Evolutionary conservation across 768 basidiomycete genomes (phyloP), one percentile per base, ranked within the genome.

Genomic region (Phanerodontia chrysosporium): DNA sequence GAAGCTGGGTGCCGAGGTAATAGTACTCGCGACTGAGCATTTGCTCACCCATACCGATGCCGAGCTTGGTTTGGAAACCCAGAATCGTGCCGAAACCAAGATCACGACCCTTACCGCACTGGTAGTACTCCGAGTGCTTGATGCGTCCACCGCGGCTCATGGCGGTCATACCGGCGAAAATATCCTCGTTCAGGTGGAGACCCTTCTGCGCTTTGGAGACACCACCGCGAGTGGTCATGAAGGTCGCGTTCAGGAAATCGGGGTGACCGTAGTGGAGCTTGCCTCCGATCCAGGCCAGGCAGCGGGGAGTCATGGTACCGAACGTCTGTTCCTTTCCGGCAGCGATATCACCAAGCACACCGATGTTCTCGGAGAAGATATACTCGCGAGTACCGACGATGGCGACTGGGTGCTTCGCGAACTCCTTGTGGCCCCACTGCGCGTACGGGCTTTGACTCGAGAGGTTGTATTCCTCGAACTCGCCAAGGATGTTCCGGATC

Each of bases 321-420:
- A 99, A 99, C 48, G 97, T 99, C 76, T 99, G 97, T 76, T 99
- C 97, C 80, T 99, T 98, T 51, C 97, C 97, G 59, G 97, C 97
- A 49, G 97, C 97, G 63, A 99, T 94, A 72, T 99, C 97, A 73
- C 97, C 97, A 60, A 99, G 82, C 35, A 99, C 92, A 79, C 97
- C 97, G 66, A 98, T 98, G 72, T 98, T 98, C 79, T 98, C 97
- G 54, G 97, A 98, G 79, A 99, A 99, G 70, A 99, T 98, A 76
- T 99, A 99, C 76, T 99, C 97, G 72, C 97, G 87, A 5, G 97
- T 97, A 67, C 97, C 97, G 62, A 99, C 84, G 71, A 99, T 99
- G 29, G 97, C 97, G 58, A 99, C 94, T 21, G 96, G 97, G 25
- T 89, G 77, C 69, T 86, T 92, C 60, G 77, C 79, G 74, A 97